These are phyloP conservation scores for Lepidopterella palustris DNA, from an alignment of 495 filamentous ascomycete genomes.

Conservation along the genomic window DNA sequence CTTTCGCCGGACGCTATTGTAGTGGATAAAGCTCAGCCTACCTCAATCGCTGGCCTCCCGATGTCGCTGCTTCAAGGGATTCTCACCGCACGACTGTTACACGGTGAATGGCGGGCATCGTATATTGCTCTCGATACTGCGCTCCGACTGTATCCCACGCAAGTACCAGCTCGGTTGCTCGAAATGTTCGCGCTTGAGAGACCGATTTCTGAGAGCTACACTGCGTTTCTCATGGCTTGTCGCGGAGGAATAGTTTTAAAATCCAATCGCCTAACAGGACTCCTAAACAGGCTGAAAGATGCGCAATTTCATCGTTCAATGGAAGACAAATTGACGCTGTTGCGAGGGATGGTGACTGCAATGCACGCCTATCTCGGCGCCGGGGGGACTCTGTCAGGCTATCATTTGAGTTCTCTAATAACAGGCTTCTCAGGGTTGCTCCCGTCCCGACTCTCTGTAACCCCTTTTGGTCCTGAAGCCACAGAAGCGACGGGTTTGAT, in stretches of 20 bases:
- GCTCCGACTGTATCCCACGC: constrained; percentile 41
- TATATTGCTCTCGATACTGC: constrained; percentile 45
- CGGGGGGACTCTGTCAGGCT: constrained; percentile 31
- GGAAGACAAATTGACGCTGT: constrained; percentile 3
- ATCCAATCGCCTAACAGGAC: constrained; percentile 14
- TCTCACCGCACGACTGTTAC: constrained; percentile 40
- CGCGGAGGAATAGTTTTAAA: constrained; percentile 37
- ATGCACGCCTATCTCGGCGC: constrained; percentile 36
- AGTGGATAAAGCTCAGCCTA: constrained; percentile 28
- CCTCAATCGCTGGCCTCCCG: constrained; percentile 31
- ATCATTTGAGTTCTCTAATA: constrained; percentile 33
- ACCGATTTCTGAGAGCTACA: constrained; percentile 41
- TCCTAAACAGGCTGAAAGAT: constrained; percentile 3
- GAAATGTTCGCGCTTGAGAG: constrained; percentile 42
- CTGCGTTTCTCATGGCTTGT: constrained; percentile 42
- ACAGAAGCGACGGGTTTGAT: constrained; percentile 5
- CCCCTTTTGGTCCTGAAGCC: constrained; percentile 2
- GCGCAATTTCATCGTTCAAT: not conserved
- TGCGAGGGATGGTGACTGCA: constrained; percentile 32
- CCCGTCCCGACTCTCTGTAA: not conserved
- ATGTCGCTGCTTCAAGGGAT: constrained; percentile 45
- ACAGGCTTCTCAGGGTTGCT: constrained; percentile 9
- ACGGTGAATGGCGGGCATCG: constrained; percentile 41
- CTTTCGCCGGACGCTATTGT: constrained; percentile 37
- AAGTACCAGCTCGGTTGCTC: constrained; percentile 38